These are phyloP conservation scores for Inosperma sp. DNA, from an alignment of 768 basidiomycete species.

Conservation along the genomic window DNA sequence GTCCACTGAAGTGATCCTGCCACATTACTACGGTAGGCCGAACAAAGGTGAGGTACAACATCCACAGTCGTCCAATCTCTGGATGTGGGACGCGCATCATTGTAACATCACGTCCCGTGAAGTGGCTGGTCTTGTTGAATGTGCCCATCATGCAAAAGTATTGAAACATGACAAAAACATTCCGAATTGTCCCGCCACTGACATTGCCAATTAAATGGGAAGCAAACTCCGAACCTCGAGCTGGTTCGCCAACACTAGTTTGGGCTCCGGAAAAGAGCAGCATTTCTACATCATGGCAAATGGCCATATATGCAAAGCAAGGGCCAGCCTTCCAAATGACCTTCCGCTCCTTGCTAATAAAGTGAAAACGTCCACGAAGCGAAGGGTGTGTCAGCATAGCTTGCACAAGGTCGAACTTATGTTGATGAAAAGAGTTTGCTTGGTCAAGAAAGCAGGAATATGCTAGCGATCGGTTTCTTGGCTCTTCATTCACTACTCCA, in stretches of 20 bases:
- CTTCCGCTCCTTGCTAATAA: not conserved
- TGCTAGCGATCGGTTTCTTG: not conserved
- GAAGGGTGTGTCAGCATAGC: slow-evolving; percentile 8
- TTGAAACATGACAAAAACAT: not conserved
- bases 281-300: slow-evolving; percentile 7
- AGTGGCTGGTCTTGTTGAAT: slow-evolving; percentile 13
- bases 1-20: slow-evolving; percentile 9
- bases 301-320: slow-evolving; percentile 1
- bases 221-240: not conserved
- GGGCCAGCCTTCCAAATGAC: slow-evolving; percentile 2
- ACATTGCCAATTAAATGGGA: not conserved
- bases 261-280: slow-evolving; percentile 3
- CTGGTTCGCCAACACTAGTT: slow-evolving; percentile 5
- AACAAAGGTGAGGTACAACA: slow-evolving; percentile 9
- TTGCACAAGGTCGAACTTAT: slow-evolving; percentile 7
- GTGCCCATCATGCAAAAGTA: slow-evolving; percentile 9
- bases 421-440: slow-evolving; percentile 9
- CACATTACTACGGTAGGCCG: slow-evolving; percentile 8
- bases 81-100: slow-evolving; percentile 14
- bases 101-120: slow-evolving; percentile 6
- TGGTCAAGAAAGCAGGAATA: slow-evolving; percentile 14
- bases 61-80: slow-evolving; percentile 9
- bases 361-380: slow-evolving; percentile 15
- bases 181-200: not conserved
- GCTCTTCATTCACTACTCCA: slow-evolving; percentile 13